phyloP scores from a whole-genome alignment of 2,329 filamentous ascomycete genomes.

The Fusarium brachygibbosum region DNA sequence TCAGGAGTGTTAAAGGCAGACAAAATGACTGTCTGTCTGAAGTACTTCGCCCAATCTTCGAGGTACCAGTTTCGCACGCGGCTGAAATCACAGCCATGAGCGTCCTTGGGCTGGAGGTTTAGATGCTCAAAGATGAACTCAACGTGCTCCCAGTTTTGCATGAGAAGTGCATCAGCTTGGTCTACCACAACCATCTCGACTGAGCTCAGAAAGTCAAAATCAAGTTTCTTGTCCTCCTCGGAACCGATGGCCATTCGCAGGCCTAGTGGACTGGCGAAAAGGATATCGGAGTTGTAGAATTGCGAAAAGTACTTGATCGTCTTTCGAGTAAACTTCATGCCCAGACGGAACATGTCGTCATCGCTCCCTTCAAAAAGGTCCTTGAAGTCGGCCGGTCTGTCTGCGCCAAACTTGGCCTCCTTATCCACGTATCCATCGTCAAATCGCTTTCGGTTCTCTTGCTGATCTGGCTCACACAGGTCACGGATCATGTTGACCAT shows the following conservation, averaged over 20 bases:
- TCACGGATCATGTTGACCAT: constrained; percentile 82
- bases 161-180: constrained; percentile 91
- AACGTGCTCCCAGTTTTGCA: constrained; percentile 99
- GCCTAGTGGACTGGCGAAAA: constrained; percentile 90
- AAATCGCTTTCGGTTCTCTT: constrained; percentile 95
- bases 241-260: constrained; percentile 91
- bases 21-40: constrained; percentile 88
- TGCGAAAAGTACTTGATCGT: constrained; percentile 94
- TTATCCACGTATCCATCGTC: constrained; percentile 82
- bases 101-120: constrained; percentile 89
- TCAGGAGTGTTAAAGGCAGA: constrained; percentile 90
- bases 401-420: constrained; percentile 73
- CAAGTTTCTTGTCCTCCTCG: constrained; percentile 73
- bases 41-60: constrained; percentile 83
- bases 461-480: constrained; percentile 85
- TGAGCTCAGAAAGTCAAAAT: constrained; percentile 92
- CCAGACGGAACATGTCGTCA: constrained; percentile 95
- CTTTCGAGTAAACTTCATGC: constrained; percentile 97
- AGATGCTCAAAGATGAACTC: constrained; percentile 92
- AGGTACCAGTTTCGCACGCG: constrained; percentile 93
- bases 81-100: constrained; percentile 93
- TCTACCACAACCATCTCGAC: constrained; percentile 93
- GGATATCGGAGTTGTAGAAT: constrained; percentile 97
- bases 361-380: constrained; percentile 95
- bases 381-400: constrained; percentile 87